These are phyloP conservation scores for Umbelopsis isabellina DNA, from an alignment of 192 early-diverging fungal genomes.

Conservation along the genomic window DNA sequence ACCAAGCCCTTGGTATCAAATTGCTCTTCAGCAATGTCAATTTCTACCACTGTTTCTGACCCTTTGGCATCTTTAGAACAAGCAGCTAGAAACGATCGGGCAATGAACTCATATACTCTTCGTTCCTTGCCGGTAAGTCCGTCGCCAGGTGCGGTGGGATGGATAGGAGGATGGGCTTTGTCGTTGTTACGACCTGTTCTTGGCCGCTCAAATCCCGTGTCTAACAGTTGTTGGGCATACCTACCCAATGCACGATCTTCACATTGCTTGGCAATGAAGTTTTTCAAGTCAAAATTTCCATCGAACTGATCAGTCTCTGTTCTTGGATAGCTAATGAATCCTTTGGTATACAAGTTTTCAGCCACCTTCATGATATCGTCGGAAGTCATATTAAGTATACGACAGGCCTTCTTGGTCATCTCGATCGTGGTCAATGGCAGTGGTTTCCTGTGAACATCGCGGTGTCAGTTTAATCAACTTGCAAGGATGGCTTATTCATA, in stretches of 20 bases:
- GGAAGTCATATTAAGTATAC: slow-evolving; percentile 72
- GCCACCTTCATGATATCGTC: slow-evolving; percentile 86
- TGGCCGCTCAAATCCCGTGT: slow-evolving; percentile 73
- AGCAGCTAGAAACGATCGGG: slow-evolving; percentile 87
- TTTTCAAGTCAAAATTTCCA: slow-evolving; percentile 67
- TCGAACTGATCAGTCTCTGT: slow-evolving; percentile 96
- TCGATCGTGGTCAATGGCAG: slow-evolving; percentile 94
- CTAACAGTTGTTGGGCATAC: slow-evolving; percentile 54
- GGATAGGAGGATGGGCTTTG: slow-evolving; percentile 98
- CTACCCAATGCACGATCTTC: slow-evolving; percentile 45
- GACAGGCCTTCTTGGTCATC: slow-evolving; percentile 82
- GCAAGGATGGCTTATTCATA: neutral
- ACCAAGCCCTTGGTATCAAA: slow-evolving; percentile 80
- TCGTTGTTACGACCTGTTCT: slow-evolving; percentile 88
- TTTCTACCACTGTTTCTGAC: slow-evolving; percentile 74
- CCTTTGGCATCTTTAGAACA: slow-evolving; percentile 93
- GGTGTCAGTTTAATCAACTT: neutral
- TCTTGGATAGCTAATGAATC: slow-evolving; percentile 93
- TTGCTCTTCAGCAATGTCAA: slow-evolving; percentile 70
- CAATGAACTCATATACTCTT: slow-evolving; percentile 85
- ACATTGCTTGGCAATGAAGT: slow-evolving; percentile 66
- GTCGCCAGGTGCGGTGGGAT: slow-evolving; percentile 70
- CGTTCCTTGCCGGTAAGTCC: slow-evolving; percentile 67
- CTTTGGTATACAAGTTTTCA: slow-evolving; percentile 85
- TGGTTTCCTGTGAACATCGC: slow-evolving; percentile 65